These are phyloP conservation scores for Mortierella sp. DNA, from an alignment of 371 early-diverging fungal species.

Conservation along the genomic window DNA sequence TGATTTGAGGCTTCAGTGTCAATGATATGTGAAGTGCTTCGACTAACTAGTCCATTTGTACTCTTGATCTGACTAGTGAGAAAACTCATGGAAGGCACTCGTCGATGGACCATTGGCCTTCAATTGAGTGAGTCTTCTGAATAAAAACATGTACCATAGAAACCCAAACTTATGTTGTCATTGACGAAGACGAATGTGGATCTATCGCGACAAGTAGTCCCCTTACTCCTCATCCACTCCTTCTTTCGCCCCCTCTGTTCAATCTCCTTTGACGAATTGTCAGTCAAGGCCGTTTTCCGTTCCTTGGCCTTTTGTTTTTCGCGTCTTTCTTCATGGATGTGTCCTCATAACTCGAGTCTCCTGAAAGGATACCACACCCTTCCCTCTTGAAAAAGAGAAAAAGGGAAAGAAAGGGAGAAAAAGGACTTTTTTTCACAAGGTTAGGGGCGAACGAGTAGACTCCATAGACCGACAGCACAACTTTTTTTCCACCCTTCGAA, in stretches of 20 bases:
- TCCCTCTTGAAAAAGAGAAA: not conserved
- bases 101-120: too few species aligned
- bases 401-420: not conserved
- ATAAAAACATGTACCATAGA: slow-evolving; percentile 8
- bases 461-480: not conserved
- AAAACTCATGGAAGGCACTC: too few species aligned
- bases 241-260: not conserved
- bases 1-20: too few species aligned
- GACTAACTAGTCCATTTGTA: too few species aligned
- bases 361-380: not conserved
- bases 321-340: not conserved
- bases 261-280: not conserved
- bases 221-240: not conserved
- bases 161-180: not conserved
- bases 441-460: slow-evolving; percentile 1
- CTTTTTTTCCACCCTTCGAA: slow-evolving; percentile 6
- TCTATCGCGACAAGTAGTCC: not conserved
- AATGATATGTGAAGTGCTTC: not conserved
- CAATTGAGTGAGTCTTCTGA: too few species aligned
- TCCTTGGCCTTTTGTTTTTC: not conserved
- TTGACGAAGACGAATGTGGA: not conserved
- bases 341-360: not conserved
- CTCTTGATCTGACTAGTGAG: too few species aligned
- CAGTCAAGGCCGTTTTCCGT: not conserved
- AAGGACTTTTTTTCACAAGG: slow-evolving; percentile 1